Conservation (phyloP, 352 stramenopile species). For the Phytopythium mirpurense region DNA sequence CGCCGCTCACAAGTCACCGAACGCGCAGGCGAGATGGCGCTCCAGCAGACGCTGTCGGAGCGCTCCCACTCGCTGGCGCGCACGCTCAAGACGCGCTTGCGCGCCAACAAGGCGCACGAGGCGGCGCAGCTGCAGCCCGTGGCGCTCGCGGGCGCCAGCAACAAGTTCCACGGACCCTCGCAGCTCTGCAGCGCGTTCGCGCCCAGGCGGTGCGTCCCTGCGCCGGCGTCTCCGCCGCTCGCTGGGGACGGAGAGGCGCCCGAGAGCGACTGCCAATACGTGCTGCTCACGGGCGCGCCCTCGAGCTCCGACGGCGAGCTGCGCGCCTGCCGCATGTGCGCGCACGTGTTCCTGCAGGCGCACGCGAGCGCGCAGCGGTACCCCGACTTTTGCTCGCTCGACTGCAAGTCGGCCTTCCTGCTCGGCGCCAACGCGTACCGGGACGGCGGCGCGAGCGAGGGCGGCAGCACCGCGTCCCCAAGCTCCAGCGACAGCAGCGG, state of each 20-base stretch:
- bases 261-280: neutral
- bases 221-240: no score
- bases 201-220: neutral
- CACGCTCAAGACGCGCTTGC: slow-evolving; percentile 17
- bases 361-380: slow-evolving; percentile 23
- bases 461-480: neutral
- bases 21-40: slow-evolving; percentile 11
- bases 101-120: slow-evolving; percentile 15
- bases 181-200: slow-evolving; percentile 32
- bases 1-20: neutral
- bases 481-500: neutral
- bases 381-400: slow-evolving; percentile 29
- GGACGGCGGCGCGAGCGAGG: neutral
- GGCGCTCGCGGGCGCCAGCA: slow-evolving; percentile 27
- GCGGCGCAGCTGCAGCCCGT: slow-evolving; percentile 23
- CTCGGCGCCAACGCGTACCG: slow-evolving; percentile 10
- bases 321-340: slow-evolving; percentile 32
- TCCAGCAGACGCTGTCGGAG: slow-evolving; percentile 18
- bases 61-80: slow-evolving; percentile 25
- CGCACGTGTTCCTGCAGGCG: slow-evolving; percentile 24
- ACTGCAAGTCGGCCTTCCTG: slow-evolving; percentile 39
- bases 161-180: slow-evolving; percentile 26
- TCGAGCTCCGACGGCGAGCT: slow-evolving; percentile 17
- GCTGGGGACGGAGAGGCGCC: neutral
- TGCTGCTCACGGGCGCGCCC: slow-evolving; percentile 1